These are phyloP conservation scores for Symmetrospora coprosmae DNA, from an alignment of 768 basidiomycete genomes.

Conservation along the genomic window DNA sequence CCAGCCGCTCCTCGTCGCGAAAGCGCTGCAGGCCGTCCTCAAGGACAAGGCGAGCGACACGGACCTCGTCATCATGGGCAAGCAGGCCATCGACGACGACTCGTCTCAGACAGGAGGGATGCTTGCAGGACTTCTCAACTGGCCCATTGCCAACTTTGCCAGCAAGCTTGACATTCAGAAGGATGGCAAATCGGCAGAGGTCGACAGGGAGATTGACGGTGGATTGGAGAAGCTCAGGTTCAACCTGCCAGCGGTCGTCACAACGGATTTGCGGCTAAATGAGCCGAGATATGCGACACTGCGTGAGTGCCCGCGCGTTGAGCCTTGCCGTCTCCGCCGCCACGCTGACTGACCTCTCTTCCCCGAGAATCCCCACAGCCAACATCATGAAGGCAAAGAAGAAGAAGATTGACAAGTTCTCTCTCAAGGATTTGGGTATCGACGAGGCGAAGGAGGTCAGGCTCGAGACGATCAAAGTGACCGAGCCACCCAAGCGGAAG, in stretches of 20 bases:
- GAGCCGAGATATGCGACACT: conserved; percentile 96
- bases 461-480: conserved; percentile 71
- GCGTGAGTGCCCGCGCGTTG: conserved; percentile 33
- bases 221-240: conserved; percentile 71
- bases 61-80: conserved; percentile 87
- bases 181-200: conserved; percentile 49
- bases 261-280: conserved; percentile 70
- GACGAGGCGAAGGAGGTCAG: conserved; percentile 55
- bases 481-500: conserved; percentile 74
- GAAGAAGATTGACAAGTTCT: conserved; percentile 77
- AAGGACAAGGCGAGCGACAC: conserved; percentile 44
- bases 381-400: conserved; percentile 99
- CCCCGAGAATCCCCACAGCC: too few relatives aligned
- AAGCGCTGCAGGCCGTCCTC: conserved; percentile 64
- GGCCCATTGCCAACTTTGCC: conserved; percentile 91
- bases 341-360: too few relatives aligned
- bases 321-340: too few relatives aligned
- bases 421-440: conserved; percentile 61
- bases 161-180: conserved; percentile 60
- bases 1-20: conserved; percentile 83
- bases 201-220: conserved; percentile 86
- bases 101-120: conserved; percentile 91
- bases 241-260: conserved; percentile 67
- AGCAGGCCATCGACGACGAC: conserved; percentile 97
- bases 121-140: conserved; percentile 79